Conservation (phyloP, 768 basidiomycete species). For the Trametes maxima region DNA sequence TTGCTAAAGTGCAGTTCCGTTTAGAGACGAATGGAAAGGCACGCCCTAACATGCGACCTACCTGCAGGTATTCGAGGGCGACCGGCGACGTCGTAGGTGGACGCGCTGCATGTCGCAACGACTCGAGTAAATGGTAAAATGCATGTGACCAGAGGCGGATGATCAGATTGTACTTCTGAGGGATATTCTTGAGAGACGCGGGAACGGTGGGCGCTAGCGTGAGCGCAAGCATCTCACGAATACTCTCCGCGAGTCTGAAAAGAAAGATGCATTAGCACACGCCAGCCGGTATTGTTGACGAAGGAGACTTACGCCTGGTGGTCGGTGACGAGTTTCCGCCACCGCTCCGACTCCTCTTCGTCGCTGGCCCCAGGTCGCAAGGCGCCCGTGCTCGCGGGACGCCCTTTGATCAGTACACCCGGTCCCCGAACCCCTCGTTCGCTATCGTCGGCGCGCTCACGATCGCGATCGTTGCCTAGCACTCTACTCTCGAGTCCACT, state of each 20-base stretch:
- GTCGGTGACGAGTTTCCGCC: constrained; percentile 67
- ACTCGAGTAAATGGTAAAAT: constrained; percentile 89
- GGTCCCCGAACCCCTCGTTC: constrained; percentile 40
- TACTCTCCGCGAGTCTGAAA: constrained; percentile 81
- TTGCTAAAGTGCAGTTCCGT: constrained; percentile 42
- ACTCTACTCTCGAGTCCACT: constrained; percentile 73
- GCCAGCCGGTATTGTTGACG: constrained; percentile 5
- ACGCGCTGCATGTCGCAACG: constrained; percentile 70
- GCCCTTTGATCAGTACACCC: constrained; percentile 43
- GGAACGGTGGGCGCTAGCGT: constrained; percentile 88
- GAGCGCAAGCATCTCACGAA: constrained; percentile 85
- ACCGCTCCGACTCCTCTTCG: constrained; percentile 74
- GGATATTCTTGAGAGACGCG: constrained; percentile 84
- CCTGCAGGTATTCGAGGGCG: constrained; percentile 86
- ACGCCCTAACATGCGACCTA: constrained; percentile 1
- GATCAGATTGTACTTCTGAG: constrained; percentile 94
- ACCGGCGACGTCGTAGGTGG: constrained; percentile 61
- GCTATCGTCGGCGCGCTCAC: constrained; percentile 28
- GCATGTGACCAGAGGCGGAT: constrained; percentile 90
- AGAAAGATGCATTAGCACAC: neutral
- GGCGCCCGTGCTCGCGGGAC: constrained; percentile 30
- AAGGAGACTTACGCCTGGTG: constrained; percentile 78
- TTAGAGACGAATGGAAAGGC: neutral
- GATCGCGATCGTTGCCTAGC: constrained; percentile 52
- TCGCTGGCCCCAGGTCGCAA: constrained; percentile 38